Evolutionary conservation across 257 asterid genomes (phyloP).

Genomic region (Primulina huaijiensis): DNA sequence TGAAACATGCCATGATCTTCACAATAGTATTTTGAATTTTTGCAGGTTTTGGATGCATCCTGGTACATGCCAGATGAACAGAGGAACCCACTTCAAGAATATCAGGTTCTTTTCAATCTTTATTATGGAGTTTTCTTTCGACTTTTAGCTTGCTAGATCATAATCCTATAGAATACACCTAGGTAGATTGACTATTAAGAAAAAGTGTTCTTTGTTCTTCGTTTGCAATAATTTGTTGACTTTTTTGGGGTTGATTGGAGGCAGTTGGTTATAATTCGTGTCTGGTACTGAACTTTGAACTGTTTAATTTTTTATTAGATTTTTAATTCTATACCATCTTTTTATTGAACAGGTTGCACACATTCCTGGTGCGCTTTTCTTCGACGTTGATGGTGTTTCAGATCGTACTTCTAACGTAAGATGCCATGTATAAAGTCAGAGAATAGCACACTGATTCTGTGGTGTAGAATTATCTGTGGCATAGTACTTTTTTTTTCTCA

Average conservation of each 20-base stretch:
- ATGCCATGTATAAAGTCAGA: not conserved
- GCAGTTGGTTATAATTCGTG: not conserved
- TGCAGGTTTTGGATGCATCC: slow-evolving; percentile 93
- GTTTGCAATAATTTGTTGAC: not conserved
- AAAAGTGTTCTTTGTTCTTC: too few relatives aligned
- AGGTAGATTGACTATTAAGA: not conserved
- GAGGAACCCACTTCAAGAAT: slow-evolving; percentile 96
- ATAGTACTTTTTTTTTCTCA: not conserved
- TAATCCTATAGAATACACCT: too few relatives aligned
- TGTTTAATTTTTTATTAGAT: not conserved
- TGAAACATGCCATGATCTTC: not conserved
- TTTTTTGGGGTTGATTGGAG: not conserved
- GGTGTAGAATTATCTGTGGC: not conserved
- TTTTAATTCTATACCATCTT: not conserved
- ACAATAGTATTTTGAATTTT: slow-evolving; percentile 15
- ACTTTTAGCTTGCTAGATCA: slow-evolving; percentile 13
- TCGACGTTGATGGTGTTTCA: slow-evolving; percentile 81
- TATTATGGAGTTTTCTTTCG: slow-evolving; percentile 10
- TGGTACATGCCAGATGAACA: slow-evolving; percentile 99
- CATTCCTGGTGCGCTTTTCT: slow-evolving; percentile 96
- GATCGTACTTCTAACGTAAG: slow-evolving; percentile 77
- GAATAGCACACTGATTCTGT: not conserved
- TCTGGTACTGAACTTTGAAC: not conserved
- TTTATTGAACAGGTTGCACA: slow-evolving; percentile 77
- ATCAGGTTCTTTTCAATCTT: slow-evolving; percentile 55